Evolutionary conservation across 306 rosid species (phyloP).

Genomic region (Betula pendula): DNA sequence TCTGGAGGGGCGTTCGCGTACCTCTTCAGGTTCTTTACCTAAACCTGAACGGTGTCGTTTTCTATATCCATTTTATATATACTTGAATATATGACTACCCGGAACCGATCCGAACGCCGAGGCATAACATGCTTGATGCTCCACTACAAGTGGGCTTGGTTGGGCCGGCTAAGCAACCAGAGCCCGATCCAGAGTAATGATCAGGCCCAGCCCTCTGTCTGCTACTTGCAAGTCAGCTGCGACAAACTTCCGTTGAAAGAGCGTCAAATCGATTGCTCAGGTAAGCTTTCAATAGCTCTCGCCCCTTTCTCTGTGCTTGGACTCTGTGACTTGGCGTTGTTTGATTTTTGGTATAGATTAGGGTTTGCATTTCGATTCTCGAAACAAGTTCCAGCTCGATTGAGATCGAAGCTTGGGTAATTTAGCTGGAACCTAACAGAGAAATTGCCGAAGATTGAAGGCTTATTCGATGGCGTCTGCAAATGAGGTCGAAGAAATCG

Average conservation of each 20-base stretch:
- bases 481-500: constrained; percentile 63
- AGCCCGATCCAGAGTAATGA: too few relatives aligned
- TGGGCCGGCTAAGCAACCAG: too few relatives aligned
- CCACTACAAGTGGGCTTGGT: too few relatives aligned
- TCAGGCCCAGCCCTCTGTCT: too few relatives aligned
- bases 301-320: not conserved
- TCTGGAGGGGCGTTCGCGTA: not conserved
- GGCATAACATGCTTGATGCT: too few relatives aligned
- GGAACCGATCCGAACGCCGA: too few relatives aligned
- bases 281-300: not conserved
- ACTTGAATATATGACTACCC: too few relatives aligned
- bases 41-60: too few relatives aligned
- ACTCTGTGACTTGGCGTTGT: not conserved
- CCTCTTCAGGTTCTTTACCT: too few relatives aligned
- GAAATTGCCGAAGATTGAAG: not conserved
- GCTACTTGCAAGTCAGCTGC: not conserved
- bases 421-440: not conserved
- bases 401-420: not conserved
- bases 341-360: not conserved
- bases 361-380: not conserved
- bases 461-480: constrained; percentile 38
- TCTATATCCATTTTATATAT: too few relatives aligned
- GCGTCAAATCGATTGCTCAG: not conserved
- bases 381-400: not conserved
- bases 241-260: not conserved